Conservation (phyloP, 768 basidiomycete species). For the Lactarius evosmus region DNA sequence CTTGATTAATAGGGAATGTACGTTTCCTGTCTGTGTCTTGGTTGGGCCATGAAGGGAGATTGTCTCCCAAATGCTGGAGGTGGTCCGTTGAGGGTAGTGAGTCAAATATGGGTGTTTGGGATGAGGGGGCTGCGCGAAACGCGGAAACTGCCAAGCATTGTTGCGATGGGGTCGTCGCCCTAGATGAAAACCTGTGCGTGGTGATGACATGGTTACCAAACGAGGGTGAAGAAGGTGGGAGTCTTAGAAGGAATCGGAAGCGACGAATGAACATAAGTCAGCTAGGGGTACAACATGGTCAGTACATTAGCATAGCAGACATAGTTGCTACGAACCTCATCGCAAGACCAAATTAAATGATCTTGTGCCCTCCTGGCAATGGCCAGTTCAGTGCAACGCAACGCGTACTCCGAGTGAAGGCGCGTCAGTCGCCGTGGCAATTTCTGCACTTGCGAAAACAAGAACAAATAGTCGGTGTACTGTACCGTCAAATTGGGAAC, state of each 20-base stretch:
- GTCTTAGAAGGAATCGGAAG: constrained; percentile 50
- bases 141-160: constrained; percentile 9
- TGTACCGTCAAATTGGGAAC: too few species aligned
- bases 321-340: constrained; percentile 48
- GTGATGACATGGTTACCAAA: constrained; percentile 16
- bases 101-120: not conserved
- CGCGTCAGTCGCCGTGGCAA: not conserved
- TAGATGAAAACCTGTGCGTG: constrained; percentile 13
- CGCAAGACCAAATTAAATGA: constrained; percentile 34
- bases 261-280: constrained; percentile 80
- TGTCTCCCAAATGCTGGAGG: not conserved
- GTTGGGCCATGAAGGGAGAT: not conserved
- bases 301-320: constrained; percentile 14
- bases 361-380: constrained; percentile 13
- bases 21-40: not conserved
- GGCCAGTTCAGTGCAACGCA: constrained; percentile 12
- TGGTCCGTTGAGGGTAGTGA: not conserved
- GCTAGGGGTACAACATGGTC: constrained; percentile 36
- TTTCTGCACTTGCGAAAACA: constrained; percentile 10
- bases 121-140: constrained; percentile 2
- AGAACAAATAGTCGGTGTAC: constrained; percentile 15
- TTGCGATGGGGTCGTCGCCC: constrained; percentile 9
- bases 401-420: constrained; percentile 6
- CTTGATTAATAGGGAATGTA: not conserved
- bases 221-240: constrained; percentile 33